Conservation (phyloP, 1,284 basidiomycete species). For the Phellinidium pouzarii region DNA sequence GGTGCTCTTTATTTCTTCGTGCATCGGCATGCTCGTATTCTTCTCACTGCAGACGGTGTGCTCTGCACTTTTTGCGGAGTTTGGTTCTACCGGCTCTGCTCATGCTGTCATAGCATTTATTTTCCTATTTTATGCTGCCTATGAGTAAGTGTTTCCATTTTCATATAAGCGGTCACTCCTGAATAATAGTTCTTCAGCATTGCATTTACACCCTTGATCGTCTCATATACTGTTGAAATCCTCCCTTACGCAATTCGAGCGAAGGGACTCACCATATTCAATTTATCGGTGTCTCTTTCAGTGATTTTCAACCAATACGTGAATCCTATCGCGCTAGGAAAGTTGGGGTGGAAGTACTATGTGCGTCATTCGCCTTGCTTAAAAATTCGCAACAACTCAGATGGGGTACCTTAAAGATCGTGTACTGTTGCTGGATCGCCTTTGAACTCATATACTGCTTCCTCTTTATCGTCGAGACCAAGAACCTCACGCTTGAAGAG, state of each 20-base stretch:
- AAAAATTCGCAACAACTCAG: background rate
- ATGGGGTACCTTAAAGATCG: slow-evolving; percentile 34
- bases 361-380: slow-evolving; percentile 26
- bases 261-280: slow-evolving; percentile 72
- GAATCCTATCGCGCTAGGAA: slow-evolving; percentile 63
- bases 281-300: slow-evolving; percentile 56
- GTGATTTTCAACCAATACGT: slow-evolving; percentile 78
- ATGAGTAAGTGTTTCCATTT: slow-evolving; percentile 41
- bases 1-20: slow-evolving; percentile 57
- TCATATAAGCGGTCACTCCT: background rate
- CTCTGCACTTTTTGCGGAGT: slow-evolving; percentile 53
- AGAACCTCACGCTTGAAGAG: slow-evolving; percentile 66
- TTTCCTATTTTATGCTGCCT: slow-evolving; percentile 66
- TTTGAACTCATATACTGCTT: slow-evolving; percentile 59
- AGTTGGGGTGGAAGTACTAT: slow-evolving; percentile 61
- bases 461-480: slow-evolving; percentile 67
- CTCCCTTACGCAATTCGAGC: slow-evolving; percentile 66
- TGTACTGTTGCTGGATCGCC: slow-evolving; percentile 62
- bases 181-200: slow-evolving; percentile 33
- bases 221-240: slow-evolving; percentile 72
- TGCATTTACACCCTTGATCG: slow-evolving; percentile 68
- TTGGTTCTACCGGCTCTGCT: slow-evolving; percentile 37
- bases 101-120: slow-evolving; percentile 72
- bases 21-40: slow-evolving; percentile 61
- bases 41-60: slow-evolving; percentile 69